Percentiles rank a stretch among this genome's conserved stretches.
Evolutionary conservation across 106 monocot genomes (phyloP).

Genomic region (Dendrobium chrysotoxum): DNA sequence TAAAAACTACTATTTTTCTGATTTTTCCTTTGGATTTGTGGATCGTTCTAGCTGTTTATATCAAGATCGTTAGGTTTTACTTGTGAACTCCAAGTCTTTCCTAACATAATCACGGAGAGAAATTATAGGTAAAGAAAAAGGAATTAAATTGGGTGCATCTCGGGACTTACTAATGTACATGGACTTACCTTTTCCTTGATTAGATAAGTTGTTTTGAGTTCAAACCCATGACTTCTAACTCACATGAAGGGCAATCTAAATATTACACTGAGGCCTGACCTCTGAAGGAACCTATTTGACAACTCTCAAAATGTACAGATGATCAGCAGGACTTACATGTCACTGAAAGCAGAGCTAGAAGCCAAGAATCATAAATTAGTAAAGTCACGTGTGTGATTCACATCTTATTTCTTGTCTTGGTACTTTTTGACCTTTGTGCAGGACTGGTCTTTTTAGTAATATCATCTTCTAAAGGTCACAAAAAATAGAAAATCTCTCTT

Average conservation of each 20-base stretch:
- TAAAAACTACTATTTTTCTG: no score
- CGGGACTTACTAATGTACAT: not conserved
- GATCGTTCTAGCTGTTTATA: no score
- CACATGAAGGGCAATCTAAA: not conserved
- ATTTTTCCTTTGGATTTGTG: no score
- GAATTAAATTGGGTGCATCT: not conserved
- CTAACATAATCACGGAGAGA: no score
- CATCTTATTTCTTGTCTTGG: not conserved
- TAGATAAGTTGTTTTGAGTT: no score
- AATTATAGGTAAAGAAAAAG: not conserved
- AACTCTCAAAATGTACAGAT: not conserved
- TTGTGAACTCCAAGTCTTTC: no score
- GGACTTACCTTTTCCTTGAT: not conserved
- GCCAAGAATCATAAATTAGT: not conserved
- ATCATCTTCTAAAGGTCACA: not conserved
- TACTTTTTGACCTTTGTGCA: not conserved
- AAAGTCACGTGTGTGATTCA: not conserved
- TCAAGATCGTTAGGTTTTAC: no score
- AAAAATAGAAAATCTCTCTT: not conserved
- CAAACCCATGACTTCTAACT: no score
- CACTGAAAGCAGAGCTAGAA: not conserved
- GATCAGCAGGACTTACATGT: not conserved
- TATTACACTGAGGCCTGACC: not conserved
- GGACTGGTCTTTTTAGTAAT: not conserved
- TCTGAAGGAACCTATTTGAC: not conserved